Conservation (phyloP, 352 stramenopile species). For the Lagenidium sp. region DNA sequence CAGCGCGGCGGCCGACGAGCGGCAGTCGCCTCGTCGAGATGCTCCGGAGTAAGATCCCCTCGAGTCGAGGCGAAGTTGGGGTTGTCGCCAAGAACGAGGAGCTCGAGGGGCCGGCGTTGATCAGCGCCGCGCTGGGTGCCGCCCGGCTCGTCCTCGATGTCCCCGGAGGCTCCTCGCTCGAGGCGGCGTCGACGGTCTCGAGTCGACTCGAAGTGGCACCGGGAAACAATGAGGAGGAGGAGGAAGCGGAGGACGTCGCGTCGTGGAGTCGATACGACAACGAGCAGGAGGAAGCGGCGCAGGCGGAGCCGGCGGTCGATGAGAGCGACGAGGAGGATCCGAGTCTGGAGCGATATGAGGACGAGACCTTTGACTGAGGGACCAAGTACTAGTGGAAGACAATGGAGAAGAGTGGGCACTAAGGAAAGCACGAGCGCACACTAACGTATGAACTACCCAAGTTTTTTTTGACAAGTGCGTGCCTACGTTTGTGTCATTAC, state of each 20-base stretch:
- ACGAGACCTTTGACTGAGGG: slow-evolving; percentile 41
- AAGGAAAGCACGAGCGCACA: too few relatives aligned
- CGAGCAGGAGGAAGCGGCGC: slow-evolving; percentile 1
- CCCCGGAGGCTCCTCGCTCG: too few relatives aligned
- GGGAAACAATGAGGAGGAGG: slow-evolving; percentile 4
- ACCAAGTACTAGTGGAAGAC: background rate
- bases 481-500: too few relatives aligned
- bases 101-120: slow-evolving; percentile 1
- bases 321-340: slow-evolving; percentile 16
- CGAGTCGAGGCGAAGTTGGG: slow-evolving; percentile 14
- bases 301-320: slow-evolving; percentile 7
- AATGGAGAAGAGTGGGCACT: background rate
- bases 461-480: too few relatives aligned
- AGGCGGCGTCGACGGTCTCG: too few relatives aligned
- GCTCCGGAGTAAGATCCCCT: slow-evolving; percentile 30
- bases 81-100: background rate
- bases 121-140: slow-evolving; percentile 7
- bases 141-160: slow-evolving; percentile 2
- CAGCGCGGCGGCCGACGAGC: too few relatives aligned
- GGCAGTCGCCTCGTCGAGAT: slow-evolving; percentile 35
- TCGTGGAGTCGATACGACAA: slow-evolving; percentile 14
- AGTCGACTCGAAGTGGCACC: background rate
- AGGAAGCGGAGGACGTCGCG: slow-evolving; percentile 15
- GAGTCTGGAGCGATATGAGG: slow-evolving; percentile 21
- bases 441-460: too few relatives aligned